Evolutionary conservation across 352 stramenopile genomes (phyloP), one percentile per base, ranked within the genome.

Genomic region (Sclerospora graminicola): DNA sequence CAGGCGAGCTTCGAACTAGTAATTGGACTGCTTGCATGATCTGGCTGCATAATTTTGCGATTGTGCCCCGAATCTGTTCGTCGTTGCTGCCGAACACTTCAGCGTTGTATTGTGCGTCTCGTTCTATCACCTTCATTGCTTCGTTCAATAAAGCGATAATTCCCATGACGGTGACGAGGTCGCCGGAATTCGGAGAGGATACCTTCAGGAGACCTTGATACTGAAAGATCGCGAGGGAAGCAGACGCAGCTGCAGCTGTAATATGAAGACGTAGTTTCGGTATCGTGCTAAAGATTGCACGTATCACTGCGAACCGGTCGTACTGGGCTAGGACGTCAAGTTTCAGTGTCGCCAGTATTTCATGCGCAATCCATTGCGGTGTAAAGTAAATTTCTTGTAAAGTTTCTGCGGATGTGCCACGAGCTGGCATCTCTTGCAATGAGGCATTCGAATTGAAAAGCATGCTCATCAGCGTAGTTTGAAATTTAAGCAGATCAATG

Each of bases 401-500:
- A 6, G 63, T 67, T 5, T 57, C 43, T 1, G 34, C 45, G 8
- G 68, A 14, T 0, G 61, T 61, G 1, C 60, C 62, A 8, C 51
- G 43, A 5, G 36, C 45, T 11, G 65, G 52, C 47, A 71, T 51
- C 4, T 54, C 29, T 5, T 68, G 48, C 1, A 35, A 15, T 0
- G 52, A 55, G 3, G 21, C 40, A 4, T 62, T 51, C 5, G 51
- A 26, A 4, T 24, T 42, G 36, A 82, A 81, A 2, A 85, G 23
- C 46, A 88, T 65, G 27, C 45, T 69, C 8, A 56, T 68, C 8
- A 88, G 45, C 19, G 66, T 49, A 4, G 54, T 48, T 46, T 88
- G 72, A 41, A 84, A 82, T 44, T 81, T 77, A 24, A 84, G 57
- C 40, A 90, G 29, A 21, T 89, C 67, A 21, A 84, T 60, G 20